phyloP scores from a whole-genome alignment of 257 asterid genomes.

The Henckelia pumila region DNA sequence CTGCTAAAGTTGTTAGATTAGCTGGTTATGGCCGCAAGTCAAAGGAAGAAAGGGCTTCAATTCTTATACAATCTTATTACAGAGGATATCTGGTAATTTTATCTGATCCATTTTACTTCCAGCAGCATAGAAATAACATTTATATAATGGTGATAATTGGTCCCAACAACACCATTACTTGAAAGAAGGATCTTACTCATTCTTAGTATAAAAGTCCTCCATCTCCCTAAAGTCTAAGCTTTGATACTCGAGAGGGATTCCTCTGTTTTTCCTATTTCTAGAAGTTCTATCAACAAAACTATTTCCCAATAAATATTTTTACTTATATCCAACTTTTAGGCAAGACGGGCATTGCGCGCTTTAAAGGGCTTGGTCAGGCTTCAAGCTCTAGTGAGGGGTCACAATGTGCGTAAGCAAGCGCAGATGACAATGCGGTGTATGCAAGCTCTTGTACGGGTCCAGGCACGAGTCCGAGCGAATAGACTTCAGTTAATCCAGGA shows the following conservation, averaged over 20 bases:
- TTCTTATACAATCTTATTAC: slow-evolving; percentile 38
- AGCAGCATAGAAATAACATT: too few species aligned
- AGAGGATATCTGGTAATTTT: slow-evolving; percentile 44
- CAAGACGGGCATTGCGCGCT: slow-evolving; percentile 49
- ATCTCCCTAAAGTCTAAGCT: too few species aligned
- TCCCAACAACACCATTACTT: neutral
- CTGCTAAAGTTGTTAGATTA: slow-evolving; percentile 30
- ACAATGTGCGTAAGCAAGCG: slow-evolving; percentile 46
- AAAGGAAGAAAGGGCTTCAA: slow-evolving; percentile 29
- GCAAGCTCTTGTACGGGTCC: slow-evolving; percentile 52
- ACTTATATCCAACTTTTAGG: slow-evolving; percentile 22
- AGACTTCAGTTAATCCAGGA: slow-evolving; percentile 28
- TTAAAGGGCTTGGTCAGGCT: slow-evolving; percentile 47
- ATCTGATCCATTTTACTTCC: neutral
- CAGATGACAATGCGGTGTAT: slow-evolving; percentile 43
- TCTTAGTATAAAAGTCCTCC: neutral
- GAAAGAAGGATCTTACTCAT: neutral
- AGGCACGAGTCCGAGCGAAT: slow-evolving; percentile 27
- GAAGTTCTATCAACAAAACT: neutral
- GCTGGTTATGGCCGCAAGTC: slow-evolving; percentile 24
- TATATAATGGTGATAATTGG: too few species aligned
- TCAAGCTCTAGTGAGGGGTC: slow-evolving; percentile 52
- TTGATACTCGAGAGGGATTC: neutral
- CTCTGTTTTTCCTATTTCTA: neutral
- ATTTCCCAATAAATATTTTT: neutral